Percentiles rank a stretch among this genome's conserved stretches.
Evolutionary conservation across 2,329 filamentous ascomycete genomes (phyloP).

Genomic region (Calycina marina): DNA sequence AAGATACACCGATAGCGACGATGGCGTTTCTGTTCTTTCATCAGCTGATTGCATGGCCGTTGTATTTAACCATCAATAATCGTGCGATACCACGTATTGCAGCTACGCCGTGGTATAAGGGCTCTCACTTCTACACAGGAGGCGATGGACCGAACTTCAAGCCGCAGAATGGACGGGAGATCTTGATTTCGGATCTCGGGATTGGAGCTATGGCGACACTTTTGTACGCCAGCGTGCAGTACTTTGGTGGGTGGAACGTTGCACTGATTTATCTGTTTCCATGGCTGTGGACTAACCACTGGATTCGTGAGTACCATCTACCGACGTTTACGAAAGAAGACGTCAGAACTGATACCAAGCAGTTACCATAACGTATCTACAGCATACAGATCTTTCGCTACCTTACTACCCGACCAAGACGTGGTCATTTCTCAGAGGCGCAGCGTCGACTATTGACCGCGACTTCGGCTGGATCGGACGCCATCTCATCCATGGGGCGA

Average conservation of each 20-base stretch:
- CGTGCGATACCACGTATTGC: slow-evolving; percentile 14
- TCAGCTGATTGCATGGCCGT: slow-evolving; percentile 48
- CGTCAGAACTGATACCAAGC: slow-evolving; percentile 8
- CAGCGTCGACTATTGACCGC: slow-evolving; percentile 45
- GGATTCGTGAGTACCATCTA: slow-evolving; percentile 36
- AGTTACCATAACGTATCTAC: slow-evolving; percentile 64
- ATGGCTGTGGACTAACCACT: slow-evolving; percentile 56
- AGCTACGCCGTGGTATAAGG: slow-evolving; percentile 12
- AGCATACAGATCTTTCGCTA: slow-evolving; percentile 47
- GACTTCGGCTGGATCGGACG: slow-evolving; percentile 47
- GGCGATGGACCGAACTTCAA: slow-evolving; percentile 45
- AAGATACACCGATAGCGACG: slow-evolving; percentile 45
- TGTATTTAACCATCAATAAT: slow-evolving; percentile 44
- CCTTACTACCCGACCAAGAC: slow-evolving; percentile 41
- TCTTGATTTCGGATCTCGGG: slow-evolving; percentile 45
- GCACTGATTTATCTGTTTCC: slow-evolving; percentile 48
- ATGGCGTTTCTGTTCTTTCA: slow-evolving; percentile 39
- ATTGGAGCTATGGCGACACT: slow-evolving; percentile 29
- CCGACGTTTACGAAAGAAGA: not conserved
- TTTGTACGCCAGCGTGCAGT: slow-evolving; percentile 23
- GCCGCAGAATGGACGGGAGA: slow-evolving; percentile 35
- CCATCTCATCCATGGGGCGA: slow-evolving; percentile 49
- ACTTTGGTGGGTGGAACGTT: slow-evolving; percentile 39
- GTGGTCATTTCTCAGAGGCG: slow-evolving; percentile 47
- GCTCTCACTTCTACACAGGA: slow-evolving; percentile 36